A percentile compares a stretch with the other conserved stretches of the same genome.
phyloP scores from a whole-genome alignment of 2,329 filamentous ascomycete species.

The Apiospora koreana region DNA sequence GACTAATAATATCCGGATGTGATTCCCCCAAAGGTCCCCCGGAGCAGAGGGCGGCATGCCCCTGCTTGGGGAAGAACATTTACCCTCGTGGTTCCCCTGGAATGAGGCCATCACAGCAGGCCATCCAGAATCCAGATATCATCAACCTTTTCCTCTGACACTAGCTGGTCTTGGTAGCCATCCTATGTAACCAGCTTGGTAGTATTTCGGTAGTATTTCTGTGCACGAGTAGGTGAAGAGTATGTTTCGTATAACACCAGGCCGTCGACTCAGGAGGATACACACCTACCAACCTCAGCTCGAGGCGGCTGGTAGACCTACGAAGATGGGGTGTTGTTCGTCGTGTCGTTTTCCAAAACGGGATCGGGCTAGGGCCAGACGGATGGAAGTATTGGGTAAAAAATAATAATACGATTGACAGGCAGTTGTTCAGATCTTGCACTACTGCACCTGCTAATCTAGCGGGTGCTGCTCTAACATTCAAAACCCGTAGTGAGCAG shows the following conservation, averaged over 20 bases:
- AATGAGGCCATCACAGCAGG: background rate
- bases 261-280: background rate
- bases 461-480: background rate
- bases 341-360: background rate
- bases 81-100: background rate
- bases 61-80: background rate
- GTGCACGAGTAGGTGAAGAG: background rate
- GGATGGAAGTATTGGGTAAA: background rate
- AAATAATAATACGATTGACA: background rate
- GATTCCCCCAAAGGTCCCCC: background rate
- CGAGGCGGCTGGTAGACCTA: background rate
- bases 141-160: background rate
- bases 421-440: background rate
- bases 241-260: background rate
- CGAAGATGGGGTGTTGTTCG: background rate
- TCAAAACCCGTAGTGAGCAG: background rate
- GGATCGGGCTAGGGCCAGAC: too few species aligned
- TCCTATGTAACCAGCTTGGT: background rate
- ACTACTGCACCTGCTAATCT: conserved; percentile 4
- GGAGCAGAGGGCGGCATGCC: too few species aligned
- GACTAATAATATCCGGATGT: conserved; percentile 4
- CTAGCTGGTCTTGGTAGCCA: background rate
- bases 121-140: background rate
- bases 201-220: background rate
- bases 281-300: background rate